Percentiles rank a stretch among this genome's conserved stretches.
phyloP scores from a whole-genome alignment of 148 eudicot species.

The Bassia scoparia region DNA sequence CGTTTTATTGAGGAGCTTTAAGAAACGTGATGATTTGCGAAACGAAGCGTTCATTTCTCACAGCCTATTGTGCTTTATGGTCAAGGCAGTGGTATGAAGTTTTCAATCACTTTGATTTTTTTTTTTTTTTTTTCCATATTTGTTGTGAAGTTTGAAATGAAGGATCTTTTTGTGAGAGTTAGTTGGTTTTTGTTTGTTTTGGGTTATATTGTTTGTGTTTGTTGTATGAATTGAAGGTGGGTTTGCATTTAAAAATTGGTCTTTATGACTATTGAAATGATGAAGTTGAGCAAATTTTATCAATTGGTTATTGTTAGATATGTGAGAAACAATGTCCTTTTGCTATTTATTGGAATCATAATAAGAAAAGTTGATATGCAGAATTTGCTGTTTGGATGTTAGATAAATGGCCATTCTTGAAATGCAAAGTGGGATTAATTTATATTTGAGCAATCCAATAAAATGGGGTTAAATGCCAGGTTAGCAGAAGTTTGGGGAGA shows the following conservation, averaged over 20 bases:
- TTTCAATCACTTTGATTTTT: neutral
- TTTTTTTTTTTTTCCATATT: neutral
- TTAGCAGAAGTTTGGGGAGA: neutral
- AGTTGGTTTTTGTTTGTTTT: neutral
- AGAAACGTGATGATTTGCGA: conserved; percentile 48
- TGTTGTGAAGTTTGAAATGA: neutral
- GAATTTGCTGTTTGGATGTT: too few species aligned
- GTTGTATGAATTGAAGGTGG: neutral
- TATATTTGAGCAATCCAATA: too few species aligned
- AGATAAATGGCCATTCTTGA: neutral
- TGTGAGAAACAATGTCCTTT: too few species aligned
- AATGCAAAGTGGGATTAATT: neutral
- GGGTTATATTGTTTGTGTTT: neutral
- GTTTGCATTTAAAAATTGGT: neutral
- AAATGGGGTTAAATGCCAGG: neutral
- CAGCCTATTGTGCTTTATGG: conserved; percentile 68
- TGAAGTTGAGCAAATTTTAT: neutral
- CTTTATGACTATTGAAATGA: neutral
- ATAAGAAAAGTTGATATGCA: too few species aligned
- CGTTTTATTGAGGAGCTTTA: conserved; percentile 46
- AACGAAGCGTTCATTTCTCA: conserved; percentile 56
- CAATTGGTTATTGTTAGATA: neutral
- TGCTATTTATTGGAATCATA: too few species aligned
- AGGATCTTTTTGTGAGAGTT: neutral
- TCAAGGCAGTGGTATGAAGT: conserved; percentile 33